Evolutionary conservation across 2,329 filamentous ascomycete genomes (phyloP), one percentile per base, ranked within the genome.

Genomic region (Davidsoniella neocaledoniae): DNA sequence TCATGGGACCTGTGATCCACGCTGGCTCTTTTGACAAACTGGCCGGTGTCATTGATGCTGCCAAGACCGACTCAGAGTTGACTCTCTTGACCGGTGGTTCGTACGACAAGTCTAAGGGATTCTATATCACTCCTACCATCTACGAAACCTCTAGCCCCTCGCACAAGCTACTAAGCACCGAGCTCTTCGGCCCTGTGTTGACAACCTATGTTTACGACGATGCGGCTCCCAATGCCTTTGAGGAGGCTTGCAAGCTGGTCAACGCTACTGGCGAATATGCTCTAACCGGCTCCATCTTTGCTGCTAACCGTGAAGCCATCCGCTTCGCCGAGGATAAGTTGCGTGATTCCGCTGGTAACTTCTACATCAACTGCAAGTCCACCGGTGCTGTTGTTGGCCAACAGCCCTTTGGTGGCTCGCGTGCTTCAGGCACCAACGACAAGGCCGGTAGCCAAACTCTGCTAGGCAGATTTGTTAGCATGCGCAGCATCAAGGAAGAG

Each of bases 1-100:
- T 94, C 68, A 78, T 88, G 59, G 86, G 86, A 8, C 86, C 86
- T 19, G 86, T 94, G 52, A 93, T 94, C 63, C 86, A 93, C 68
- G 73, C 79, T 55, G 74, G 70, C 9, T 83, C 82, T 9, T 94
- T 93, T 72, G 77, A 86, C 63, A 90, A 88, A 65, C 74, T 94
- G 2, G 73, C 76, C 0, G 71, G 72, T 17, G 82, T 81, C 49
- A 93, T 94, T 56, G 83, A 91, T 53, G 77, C 76, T 29, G 83
- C 86, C n/a, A 86, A 86, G 66, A 70, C 72, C 7, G 86, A 93
- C 63, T 65, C 69, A 7, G 76, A 83, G 56, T 74, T 94, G 12
- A 73, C 83, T 62, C 71, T 90, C 2, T 64, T 94, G 14, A 75
- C 73, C 1, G 87, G 86, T 41, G 86, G 86, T 55, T 80, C 73